phyloP scores from a whole-genome alignment of 805 yeast genomes.

The Clavispora vitiphila region DNA sequence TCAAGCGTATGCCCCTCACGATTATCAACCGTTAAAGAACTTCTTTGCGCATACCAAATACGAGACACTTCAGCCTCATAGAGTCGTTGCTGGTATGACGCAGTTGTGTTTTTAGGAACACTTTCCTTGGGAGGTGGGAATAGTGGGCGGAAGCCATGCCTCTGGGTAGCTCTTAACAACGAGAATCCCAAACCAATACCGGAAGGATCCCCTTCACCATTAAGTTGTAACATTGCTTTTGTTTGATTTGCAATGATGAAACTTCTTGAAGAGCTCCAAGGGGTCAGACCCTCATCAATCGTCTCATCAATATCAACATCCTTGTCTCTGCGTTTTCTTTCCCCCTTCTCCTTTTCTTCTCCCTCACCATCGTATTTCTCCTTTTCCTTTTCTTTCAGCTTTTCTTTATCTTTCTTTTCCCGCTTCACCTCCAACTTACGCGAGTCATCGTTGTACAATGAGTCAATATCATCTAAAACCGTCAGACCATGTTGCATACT shows the following conservation, averaged over 20 bases:
- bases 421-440: slow-evolving; percentile 22
- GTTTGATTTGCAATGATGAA: slow-evolving; percentile 93
- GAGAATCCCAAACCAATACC: slow-evolving; percentile 89
- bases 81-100: slow-evolving; percentile 70
- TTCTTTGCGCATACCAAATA: slow-evolving; percentile 85
- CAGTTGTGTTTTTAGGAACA: slow-evolving; percentile 37
- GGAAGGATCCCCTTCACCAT: slow-evolving; percentile 93
- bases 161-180: slow-evolving; percentile 86
- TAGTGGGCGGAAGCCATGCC: slow-evolving; percentile 70
- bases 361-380: slow-evolving; percentile 37
- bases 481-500: slow-evolving; percentile 95
- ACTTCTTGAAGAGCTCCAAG: slow-evolving; percentile 92
- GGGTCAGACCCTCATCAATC: slow-evolving; percentile 79
- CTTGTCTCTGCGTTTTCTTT: slow-evolving; percentile 24
- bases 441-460: slow-evolving; percentile 37
- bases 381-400: slow-evolving; percentile 15
- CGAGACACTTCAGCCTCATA: slow-evolving; percentile 86
- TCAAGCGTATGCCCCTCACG: slow-evolving; percentile 36
- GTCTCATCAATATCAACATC: slow-evolving; percentile 43
- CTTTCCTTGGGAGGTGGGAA: slow-evolving; percentile 31
- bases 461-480: slow-evolving; percentile 73
- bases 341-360: slow-evolving; percentile 28
- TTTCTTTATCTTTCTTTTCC: slow-evolving; percentile 11
- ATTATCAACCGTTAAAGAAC: slow-evolving; percentile 41
- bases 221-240: slow-evolving; percentile 91